Evolutionary conservation across 257 asterid species (phyloP).

Genomic region (Solanum neorickii): DNA sequence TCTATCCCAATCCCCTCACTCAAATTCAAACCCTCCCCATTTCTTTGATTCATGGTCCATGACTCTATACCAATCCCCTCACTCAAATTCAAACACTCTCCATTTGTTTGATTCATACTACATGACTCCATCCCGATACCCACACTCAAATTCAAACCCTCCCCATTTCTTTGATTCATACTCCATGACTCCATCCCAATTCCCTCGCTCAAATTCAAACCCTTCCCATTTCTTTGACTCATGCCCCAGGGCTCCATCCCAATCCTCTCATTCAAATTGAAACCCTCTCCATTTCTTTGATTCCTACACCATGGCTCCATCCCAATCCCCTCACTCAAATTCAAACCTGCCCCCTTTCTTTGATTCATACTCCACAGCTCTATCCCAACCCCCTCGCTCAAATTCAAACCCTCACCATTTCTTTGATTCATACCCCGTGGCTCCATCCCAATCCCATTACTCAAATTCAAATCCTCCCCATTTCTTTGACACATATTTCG

Average conservation of each 20-base stretch:
- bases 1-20: background rate
- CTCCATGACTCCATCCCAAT: background rate
- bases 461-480: background rate
- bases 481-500: background rate
- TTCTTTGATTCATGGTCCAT: background rate
- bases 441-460: conserved; percentile 18
- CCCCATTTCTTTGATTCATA: background rate
- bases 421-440: background rate
- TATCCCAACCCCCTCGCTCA: conserved; percentile 7
- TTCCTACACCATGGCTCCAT: background rate
- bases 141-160: background rate
- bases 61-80: background rate
- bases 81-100: background rate
- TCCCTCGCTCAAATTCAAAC: background rate
- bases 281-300: background rate
- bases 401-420: background rate
- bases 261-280: background rate
- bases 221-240: background rate
- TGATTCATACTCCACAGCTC: background rate
- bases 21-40: background rate
- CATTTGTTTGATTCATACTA: background rate
- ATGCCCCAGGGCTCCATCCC: conserved; percentile 18
- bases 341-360: background rate
- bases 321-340: background rate
- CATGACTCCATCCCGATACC: background rate